These are phyloP conservation scores for Apiospora phragmitis DNA, from an alignment of 2,329 filamentous ascomycete species.

Conservation along the genomic window DNA sequence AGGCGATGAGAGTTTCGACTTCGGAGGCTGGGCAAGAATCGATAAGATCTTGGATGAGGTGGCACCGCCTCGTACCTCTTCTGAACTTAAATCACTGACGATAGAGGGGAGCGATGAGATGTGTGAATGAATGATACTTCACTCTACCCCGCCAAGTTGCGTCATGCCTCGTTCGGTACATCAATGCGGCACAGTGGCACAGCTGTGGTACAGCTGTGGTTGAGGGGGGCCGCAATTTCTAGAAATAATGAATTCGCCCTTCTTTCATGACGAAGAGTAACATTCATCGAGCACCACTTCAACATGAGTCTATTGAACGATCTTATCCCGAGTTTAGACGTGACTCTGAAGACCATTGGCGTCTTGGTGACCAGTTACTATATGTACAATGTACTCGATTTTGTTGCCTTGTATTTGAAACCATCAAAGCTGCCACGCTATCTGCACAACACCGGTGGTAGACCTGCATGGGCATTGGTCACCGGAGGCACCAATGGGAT, in stretches of 20 bases:
- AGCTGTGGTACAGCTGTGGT: no score
- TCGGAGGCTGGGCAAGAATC: not conserved
- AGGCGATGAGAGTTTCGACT: not conserved
- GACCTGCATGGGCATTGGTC: conserved; percentile 43
- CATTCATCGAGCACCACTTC: not conserved
- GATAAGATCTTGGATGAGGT: not conserved
- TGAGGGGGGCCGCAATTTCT: not conserved
- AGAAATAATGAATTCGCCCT: not conserved
- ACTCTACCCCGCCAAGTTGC: not conserved
- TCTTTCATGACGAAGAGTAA: not conserved
- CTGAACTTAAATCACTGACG: not conserved
- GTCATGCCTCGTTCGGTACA: not conserved
- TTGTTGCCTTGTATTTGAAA: not conserved
- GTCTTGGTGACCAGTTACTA: not conserved
- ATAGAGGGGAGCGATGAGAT: not conserved
- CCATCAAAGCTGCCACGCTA: not conserved
- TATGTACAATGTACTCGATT: not conserved
- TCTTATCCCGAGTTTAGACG: not conserved
- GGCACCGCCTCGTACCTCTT: not conserved
- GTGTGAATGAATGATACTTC: not conserved
- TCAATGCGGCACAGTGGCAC: not conserved
- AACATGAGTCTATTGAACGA: not conserved
- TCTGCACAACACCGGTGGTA: not conserved
- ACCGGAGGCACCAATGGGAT: conserved; percentile 55
- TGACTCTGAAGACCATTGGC: not conserved